Percentiles rank a stretch among this genome's conserved stretches.
Conservation (phyloP, 352 stramenopile genomes). For the Globisporangium ultimum region DNA sequence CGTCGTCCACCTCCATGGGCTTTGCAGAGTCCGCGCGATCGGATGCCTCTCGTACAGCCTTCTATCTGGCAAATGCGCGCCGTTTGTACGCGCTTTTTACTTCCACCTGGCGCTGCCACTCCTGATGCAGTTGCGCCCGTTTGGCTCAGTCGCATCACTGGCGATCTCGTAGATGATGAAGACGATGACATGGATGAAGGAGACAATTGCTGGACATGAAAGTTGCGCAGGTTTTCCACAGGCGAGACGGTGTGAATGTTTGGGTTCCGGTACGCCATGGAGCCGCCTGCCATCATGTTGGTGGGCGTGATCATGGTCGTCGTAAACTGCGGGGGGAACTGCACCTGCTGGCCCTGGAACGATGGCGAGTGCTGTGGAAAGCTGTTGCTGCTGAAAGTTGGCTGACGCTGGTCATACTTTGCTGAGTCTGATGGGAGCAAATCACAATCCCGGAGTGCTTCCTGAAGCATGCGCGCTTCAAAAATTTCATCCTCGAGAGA, state of each 20-base stretch:
- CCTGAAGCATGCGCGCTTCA: constrained; percentile 32
- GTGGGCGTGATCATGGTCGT: constrained; percentile 12
- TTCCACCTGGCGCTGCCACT: constrained; percentile 9
- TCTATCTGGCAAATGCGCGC: constrained; percentile 71
- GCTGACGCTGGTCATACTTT: constrained; percentile 13
- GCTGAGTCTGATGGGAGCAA: background rate
- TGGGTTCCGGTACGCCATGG: constrained; percentile 3
- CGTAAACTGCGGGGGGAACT: constrained; percentile 18
- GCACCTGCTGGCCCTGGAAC: constrained; percentile 13
- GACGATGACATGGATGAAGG: constrained; percentile 18
- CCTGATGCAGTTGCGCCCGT: constrained; percentile 7
- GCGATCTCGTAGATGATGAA: constrained; percentile 7
- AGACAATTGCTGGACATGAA: constrained; percentile 1
- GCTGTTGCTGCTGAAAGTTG: constrained; percentile 7
- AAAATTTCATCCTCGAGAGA: constrained; percentile 28
- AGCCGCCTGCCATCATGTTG: background rate
- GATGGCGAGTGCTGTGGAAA: constrained; percentile 6
- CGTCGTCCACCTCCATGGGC: constrained; percentile 57
- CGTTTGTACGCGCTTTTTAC: constrained; percentile 59
- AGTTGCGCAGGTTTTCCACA: constrained; percentile 12
- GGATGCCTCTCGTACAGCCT: constrained; percentile 74
- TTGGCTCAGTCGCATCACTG: constrained; percentile 5
- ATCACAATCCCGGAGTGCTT: constrained; percentile 21
- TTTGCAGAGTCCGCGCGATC: constrained; percentile 55
- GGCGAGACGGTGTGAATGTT: constrained; percentile 13